These are phyloP conservation scores for Kodamaea kaohsiungensis DNA, from an alignment of 805 yeast species.

Conservation along the genomic window DNA sequence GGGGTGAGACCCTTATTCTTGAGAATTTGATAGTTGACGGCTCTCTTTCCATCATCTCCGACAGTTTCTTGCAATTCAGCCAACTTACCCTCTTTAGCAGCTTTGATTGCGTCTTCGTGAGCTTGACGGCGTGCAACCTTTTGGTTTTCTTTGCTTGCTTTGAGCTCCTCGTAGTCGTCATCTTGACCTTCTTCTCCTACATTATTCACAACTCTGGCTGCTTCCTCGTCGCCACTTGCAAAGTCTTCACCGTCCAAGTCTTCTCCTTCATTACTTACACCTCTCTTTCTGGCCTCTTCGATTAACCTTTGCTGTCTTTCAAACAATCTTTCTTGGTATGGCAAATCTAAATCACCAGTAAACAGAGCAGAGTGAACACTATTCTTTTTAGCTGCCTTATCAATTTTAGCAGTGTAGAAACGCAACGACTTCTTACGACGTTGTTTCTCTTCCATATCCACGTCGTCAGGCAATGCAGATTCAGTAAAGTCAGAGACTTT, in stretches of 20 bases:
- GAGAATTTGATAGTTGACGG: conserved; percentile 89
- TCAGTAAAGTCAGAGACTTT: conserved; percentile 62
- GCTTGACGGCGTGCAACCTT: conserved; percentile 59
- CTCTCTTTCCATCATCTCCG: conserved; percentile 88
- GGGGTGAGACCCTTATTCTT: conserved; percentile 97
- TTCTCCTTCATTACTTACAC: conserved; percentile 49
- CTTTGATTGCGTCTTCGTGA: conserved; percentile 69
- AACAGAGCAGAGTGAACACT: conserved; percentile 54
- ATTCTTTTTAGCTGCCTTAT: conserved; percentile 71
- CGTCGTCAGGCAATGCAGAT: conserved; percentile 63
- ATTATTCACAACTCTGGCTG: conserved; percentile 43
- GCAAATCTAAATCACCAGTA: conserved; percentile 87
- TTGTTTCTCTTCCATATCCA: conserved; percentile 84
- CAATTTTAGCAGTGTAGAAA: conserved; percentile 96
- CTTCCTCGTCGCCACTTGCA: conserved; percentile 48
- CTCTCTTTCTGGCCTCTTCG: conserved; percentile 88
- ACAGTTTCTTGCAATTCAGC: conserved; percentile 66
- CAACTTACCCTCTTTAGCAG: conserved; percentile 82
- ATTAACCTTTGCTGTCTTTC: conserved; percentile 86
- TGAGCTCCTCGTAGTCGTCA: conserved; percentile 59
- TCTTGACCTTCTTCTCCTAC: conserved; percentile 23
- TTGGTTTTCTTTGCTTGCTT: conserved; percentile 46
- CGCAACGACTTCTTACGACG: conserved; percentile 79
- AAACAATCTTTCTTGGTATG: conserved; percentile 85
- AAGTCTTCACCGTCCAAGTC: conserved; percentile 52